phyloP scores from a whole-genome alignment of 2,329 filamentous ascomycete species.

The Beauveria sp. region DNA sequence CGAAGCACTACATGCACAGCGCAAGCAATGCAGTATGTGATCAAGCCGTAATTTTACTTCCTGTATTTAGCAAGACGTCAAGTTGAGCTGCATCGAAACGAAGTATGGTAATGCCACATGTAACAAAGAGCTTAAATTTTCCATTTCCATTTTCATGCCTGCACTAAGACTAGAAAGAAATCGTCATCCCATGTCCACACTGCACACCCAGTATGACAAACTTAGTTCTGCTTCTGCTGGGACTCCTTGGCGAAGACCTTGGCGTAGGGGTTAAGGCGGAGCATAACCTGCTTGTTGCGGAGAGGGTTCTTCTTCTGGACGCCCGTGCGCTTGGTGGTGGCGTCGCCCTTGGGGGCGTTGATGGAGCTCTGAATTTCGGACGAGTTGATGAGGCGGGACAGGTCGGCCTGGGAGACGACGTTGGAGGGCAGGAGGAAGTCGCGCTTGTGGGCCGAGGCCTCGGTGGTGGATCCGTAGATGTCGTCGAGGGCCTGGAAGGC shows the following conservation, averaged over 20 bases:
- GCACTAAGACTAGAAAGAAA: constrained; percentile 10
- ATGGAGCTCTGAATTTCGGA: constrained; percentile 97
- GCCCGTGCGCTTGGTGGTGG: constrained; percentile 78
- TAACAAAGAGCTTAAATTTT: not conserved
- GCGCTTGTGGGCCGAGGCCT: constrained; percentile 90
- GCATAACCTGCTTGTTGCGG: constrained; percentile 95
- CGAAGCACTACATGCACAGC: not conserved
- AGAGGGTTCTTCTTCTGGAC: constrained; percentile 99
- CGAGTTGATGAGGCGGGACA: constrained; percentile 97
- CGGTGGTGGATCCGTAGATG: constrained; percentile 91
- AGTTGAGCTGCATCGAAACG: not conserved
- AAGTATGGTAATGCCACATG: not conserved
- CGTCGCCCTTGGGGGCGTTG: constrained; percentile 81
- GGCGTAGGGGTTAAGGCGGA: constrained; percentile 98
- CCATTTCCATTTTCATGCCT: constrained; percentile 5
- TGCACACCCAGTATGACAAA: constrained; percentile 31
- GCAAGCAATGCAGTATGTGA: not conserved
- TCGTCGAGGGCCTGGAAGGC: constrained; percentile 95
- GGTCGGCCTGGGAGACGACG: constrained; percentile 88
- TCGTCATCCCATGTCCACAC: constrained; percentile 14
- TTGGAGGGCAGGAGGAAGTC: constrained; percentile 96
- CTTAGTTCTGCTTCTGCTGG: constrained; percentile 34
- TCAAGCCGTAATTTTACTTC: not conserved
- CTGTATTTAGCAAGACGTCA: not conserved
- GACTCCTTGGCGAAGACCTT: constrained; percentile 71